Conservation (phyloP, 208 protist genomes). For the Pavlovales sp. region DNA sequence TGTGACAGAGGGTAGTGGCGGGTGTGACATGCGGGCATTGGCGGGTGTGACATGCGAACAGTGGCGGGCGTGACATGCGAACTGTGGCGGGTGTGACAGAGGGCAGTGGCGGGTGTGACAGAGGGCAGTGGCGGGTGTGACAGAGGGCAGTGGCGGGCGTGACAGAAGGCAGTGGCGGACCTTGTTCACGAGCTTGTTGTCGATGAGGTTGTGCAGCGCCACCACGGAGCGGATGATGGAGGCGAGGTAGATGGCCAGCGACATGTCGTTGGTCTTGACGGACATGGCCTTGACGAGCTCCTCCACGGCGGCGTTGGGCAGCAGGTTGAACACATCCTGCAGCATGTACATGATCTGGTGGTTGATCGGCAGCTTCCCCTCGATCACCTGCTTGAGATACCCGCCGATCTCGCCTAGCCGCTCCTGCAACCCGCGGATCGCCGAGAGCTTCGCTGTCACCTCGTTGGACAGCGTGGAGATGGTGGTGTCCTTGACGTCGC, state of each 20-base stretch:
- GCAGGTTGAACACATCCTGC: conserved; percentile 85
- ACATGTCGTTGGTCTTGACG: conserved; percentile 67
- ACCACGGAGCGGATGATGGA: conserved; percentile 78
- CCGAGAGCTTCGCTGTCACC: conserved; percentile 83
- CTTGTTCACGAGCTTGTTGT: conserved; percentile 75
- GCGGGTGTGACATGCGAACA: no score
- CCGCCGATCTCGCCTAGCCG: conserved; percentile 79
- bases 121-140: no score
- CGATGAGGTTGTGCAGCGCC: conserved; percentile 83
- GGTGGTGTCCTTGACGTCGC: conserved; percentile 90
- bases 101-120: no score
- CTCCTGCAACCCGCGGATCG: conserved; percentile 80
- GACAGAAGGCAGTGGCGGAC: no score
- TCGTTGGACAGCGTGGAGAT: conserved; percentile 88
- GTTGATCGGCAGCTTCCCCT: conserved; percentile 74
- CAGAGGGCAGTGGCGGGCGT: no score
- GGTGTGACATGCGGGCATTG: neutral
- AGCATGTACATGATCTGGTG: conserved; percentile 76
- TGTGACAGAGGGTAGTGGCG: neutral
- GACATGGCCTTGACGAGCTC: conserved; percentile 63
- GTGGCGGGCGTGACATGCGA: no score
- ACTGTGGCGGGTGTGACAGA: no score
- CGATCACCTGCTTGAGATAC: conserved; percentile 73
- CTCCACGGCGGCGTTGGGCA: conserved; percentile 76
- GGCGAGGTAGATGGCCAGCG: conserved; percentile 76